Evolutionary conservation across 2,329 filamentous ascomycete species (phyloP).

Genomic region (Talaromyces atroroseus): DNA sequence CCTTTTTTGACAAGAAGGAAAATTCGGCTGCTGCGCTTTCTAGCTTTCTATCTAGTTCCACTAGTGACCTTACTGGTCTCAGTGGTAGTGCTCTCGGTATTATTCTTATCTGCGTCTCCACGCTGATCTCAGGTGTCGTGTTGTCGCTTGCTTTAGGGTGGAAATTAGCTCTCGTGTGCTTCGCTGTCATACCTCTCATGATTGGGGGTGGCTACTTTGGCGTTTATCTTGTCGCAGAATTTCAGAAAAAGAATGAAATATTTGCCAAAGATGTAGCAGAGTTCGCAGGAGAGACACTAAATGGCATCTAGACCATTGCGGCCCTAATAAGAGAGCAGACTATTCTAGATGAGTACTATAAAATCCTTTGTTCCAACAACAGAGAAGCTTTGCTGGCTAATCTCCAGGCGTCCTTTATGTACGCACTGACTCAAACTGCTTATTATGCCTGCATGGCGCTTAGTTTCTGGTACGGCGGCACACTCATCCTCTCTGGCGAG

Average conservation of each 20-base stretch:
- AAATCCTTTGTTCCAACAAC: conserved; percentile 56
- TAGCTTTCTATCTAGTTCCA: conserved; percentile 81
- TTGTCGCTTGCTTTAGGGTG: conserved; percentile 70
- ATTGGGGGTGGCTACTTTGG: conserved; percentile 79
- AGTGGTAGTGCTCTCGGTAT: conserved; percentile 84
- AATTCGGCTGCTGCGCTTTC: conserved; percentile 86
- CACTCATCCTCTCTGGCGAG: conserved; percentile 63
- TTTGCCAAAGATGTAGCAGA: conserved; percentile 76
- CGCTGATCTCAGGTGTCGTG: conserved; percentile 66
- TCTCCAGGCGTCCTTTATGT: conserved; percentile 69
- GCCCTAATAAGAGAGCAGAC: conserved; percentile 81
- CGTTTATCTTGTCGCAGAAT: conserved; percentile 76
- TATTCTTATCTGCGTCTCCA: conserved; percentile 72
- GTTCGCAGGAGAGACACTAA: conserved; percentile 88
- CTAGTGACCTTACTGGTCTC: conserved; percentile 82
- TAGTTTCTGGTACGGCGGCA: conserved; percentile 89
- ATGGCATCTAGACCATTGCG: conserved; percentile 87
- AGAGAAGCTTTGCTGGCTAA: conserved; percentile 63
- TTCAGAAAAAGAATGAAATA: conserved; percentile 70
- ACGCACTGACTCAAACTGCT: conserved; percentile 76
- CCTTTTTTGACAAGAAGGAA: conserved; percentile 83
- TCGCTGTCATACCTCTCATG: conserved; percentile 69
- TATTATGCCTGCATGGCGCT: conserved; percentile 79
- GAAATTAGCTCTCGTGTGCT: conserved; percentile 84
- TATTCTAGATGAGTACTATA: conserved; percentile 66